Conservation (phyloP, 768 basidiomycete genomes). For the Tubosaeta sp. region DNA sequence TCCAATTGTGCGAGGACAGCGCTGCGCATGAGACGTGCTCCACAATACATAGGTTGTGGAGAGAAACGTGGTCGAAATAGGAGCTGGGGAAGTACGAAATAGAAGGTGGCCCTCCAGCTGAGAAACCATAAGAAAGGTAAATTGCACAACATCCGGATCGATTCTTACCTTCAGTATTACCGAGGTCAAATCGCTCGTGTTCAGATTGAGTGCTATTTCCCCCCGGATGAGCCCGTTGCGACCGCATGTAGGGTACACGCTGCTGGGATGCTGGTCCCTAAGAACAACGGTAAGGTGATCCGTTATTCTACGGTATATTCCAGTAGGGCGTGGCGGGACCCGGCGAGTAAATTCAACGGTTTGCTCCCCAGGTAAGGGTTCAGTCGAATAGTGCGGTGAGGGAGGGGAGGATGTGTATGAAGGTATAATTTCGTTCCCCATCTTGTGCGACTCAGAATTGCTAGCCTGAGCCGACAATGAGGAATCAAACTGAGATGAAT, state of each 20-base stretch:
- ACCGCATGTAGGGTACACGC: conserved; percentile 19
- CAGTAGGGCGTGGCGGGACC: conserved; percentile 2
- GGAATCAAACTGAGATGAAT: neutral
- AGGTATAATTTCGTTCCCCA: conserved; percentile 33
- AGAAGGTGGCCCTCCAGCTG: conserved; percentile 26
- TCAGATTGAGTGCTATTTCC: conserved; percentile 15
- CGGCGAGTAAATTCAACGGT: conserved; percentile 43
- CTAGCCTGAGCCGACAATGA: too few relatives aligned
- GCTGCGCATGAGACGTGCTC: conserved; percentile 8
- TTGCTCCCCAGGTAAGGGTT: conserved; percentile 47
- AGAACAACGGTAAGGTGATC: conserved; percentile 22
- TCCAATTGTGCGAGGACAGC: conserved; percentile 34
- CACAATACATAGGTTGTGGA: conserved; percentile 19
- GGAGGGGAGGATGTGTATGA: conserved; percentile 55
- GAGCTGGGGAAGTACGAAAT: conserved; percentile 10
- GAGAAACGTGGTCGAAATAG: conserved; percentile 15
- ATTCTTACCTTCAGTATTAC: conserved; percentile 22
- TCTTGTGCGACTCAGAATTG: neutral
- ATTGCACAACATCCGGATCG: neutral
- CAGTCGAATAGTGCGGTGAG: conserved; percentile 52
- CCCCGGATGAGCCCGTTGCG: conserved; percentile 21
- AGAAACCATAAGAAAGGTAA: neutral
- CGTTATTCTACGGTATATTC: conserved; percentile 30
- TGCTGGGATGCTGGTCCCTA: conserved; percentile 21
- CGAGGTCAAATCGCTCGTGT: conserved; percentile 9